phyloP scores from a whole-genome alignment of 2,329 filamentous ascomycete species.

The Monosporascus cannonballus region DNA sequence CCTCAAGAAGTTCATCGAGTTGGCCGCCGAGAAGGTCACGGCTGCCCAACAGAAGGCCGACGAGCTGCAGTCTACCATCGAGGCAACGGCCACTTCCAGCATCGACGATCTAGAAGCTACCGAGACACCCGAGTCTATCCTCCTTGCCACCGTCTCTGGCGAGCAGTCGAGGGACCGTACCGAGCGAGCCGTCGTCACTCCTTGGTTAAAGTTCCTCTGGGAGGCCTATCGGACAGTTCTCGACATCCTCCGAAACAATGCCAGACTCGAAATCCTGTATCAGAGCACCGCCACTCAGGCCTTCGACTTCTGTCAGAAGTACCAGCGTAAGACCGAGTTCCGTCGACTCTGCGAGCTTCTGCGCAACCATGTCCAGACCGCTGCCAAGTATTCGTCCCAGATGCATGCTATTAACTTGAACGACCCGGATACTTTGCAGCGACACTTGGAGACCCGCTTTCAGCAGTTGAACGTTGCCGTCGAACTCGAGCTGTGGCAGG shows the following conservation, averaged over 20 bases:
- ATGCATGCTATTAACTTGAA: constrained; percentile 99
- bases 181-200: constrained; percentile 95
- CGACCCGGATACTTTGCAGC: constrained; percentile 93
- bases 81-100: constrained; percentile 66
- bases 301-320: constrained; percentile 98
- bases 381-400: constrained; percentile 97
- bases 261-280: constrained; percentile 93
- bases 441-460: constrained; percentile 95
- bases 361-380: constrained; percentile 97
- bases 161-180: constrained; percentile 97
- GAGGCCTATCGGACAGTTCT: constrained; percentile 98
- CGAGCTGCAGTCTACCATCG: constrained; percentile 82
- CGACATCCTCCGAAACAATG: constrained; percentile 98
- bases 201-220: constrained; percentile 99
- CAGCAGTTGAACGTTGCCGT: constrained; percentile 98
- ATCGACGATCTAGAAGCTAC: constrained; percentile 94
- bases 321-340: constrained; percentile 98
- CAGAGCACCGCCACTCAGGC: constrained; percentile 97
- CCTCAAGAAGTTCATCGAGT: constrained; percentile 95
- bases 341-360: constrained; percentile 95
- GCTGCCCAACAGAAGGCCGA: constrained; percentile 94
- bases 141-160: constrained; percentile 94
- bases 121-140: constrained; percentile 96
- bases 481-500: constrained; percentile 97
- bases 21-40: constrained; percentile 93